phyloP scores from a whole-genome alignment of 2,329 filamentous ascomycete species.

The Pseudogymnoascus sp. region DNA sequence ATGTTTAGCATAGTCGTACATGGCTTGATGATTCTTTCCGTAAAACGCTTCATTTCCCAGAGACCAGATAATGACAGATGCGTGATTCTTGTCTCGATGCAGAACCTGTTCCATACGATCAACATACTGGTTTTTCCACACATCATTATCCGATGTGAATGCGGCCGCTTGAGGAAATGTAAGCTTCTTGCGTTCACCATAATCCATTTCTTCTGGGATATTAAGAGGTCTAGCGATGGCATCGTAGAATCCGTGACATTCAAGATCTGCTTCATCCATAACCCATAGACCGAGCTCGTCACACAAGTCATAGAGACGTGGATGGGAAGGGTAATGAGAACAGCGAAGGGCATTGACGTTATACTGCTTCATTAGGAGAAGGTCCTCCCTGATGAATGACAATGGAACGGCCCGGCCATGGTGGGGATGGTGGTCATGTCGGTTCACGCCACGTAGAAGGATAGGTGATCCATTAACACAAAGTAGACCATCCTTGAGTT shows the following conservation, averaged over 20 bases:
- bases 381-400: conserved; percentile 50
- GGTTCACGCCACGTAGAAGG: conserved; percentile 55
- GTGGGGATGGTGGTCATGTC: conserved; percentile 61
- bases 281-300: conserved; percentile 60
- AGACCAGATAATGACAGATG: conserved; percentile 65
- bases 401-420: conserved; percentile 44
- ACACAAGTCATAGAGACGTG: conserved; percentile 48
- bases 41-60: conserved; percentile 68
- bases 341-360: conserved; percentile 64
- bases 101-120: conserved; percentile 58
- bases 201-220: conserved; percentile 47
- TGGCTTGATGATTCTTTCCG: conserved; percentile 56
- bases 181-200: conserved; percentile 51
- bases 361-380: conserved; percentile 59
- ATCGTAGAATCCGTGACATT: conserved; percentile 41
- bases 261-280: conserved; percentile 43
- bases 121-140: conserved; percentile 55
- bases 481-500: conserved; percentile 51
- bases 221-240: conserved; percentile 39
- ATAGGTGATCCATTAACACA: conserved; percentile 55
- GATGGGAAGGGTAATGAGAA: conserved; percentile 59
- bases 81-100: conserved; percentile 60
- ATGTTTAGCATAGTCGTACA: conserved; percentile 49
- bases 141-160: conserved; percentile 52
- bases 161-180: conserved; percentile 45